Base-by-base conservation (phyloP, 1,284 basidiomycete species). In the Cerioporus squamosus region DNA sequence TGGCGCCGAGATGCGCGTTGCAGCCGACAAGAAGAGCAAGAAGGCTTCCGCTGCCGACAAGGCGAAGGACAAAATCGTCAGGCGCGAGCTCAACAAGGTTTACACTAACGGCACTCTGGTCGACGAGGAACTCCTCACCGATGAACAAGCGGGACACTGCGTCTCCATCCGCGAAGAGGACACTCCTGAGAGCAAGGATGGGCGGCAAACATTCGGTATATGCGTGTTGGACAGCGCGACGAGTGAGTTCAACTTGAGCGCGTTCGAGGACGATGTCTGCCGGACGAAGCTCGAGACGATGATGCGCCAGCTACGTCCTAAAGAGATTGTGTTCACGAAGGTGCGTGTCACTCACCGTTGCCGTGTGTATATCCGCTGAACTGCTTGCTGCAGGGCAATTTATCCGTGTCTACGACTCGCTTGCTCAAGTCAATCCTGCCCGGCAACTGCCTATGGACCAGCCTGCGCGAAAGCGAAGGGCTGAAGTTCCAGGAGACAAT, bases 71-170 rank as follows among this genome's bases (percentile, higher is more conserved):
- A 93, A 91, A 80, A 95, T 97, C 56, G 94, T 97, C 38, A 55
- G 58, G 60, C 91, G 97, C 57, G 97, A 97, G 70, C 82, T 99
- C 44, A 91, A 93, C 70, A 96, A 97, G 77, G 95, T 99, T 39
- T 92, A 97, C 72, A 99, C 97, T 0, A 95, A 94, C 58, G 97
- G 97, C 8, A 99, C 97, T 0, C 90, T 99, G 26, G 92, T 98
- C 54, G 97, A 99, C 68, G 88, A 90, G 6, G 86, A 89, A 44
- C 88, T 97, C 58, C 81, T 99, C 24, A 91, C 86, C 1, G 93
- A 98, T 60, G 97, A 99, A 65, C 91, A 98, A 75, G 94, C 94
- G 3, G 95, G 93, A 20, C 97, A 99, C 73, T 98, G 96, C 68
- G 85, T 99, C 17, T 88, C 94, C 3, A 89, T 99, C 73, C 91